Percentiles rank a stretch among this genome's conserved stretches.
Conservation (phyloP, 768 basidiomycete species). For the Termitomyces eurrhizus region DNA sequence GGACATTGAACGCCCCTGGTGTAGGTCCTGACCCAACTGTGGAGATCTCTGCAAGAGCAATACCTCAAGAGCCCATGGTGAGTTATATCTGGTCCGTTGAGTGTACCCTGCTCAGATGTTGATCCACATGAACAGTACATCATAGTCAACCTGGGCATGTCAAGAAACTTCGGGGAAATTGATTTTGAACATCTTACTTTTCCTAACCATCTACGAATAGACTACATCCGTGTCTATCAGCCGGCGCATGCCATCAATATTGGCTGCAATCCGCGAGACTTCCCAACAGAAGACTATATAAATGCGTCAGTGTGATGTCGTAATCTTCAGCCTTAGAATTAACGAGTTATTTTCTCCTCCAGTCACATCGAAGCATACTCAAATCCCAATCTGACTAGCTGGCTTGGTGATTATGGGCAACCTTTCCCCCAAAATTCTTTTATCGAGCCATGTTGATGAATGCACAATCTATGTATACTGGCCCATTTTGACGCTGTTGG, state of each 20-base stretch:
- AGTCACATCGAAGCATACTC: constrained; percentile 61
- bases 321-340: too few relatives aligned
- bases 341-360: neutral
- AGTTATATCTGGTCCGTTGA: constrained; percentile 13
- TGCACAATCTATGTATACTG: neutral
- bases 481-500: constrained; percentile 2
- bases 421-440: constrained; percentile 55
- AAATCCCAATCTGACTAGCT: constrained; percentile 53
- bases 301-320: constrained; percentile 34
- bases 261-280: constrained; percentile 61
- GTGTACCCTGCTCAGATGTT: neutral
- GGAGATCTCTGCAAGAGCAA: constrained; percentile 57
- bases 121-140: constrained; percentile 51
- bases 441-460: constrained; percentile 24
- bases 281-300: constrained; percentile 68
- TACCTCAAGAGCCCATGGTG: constrained; percentile 84
- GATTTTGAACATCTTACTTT: constrained; percentile 64
- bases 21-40: constrained; percentile 54
- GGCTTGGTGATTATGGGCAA: constrained; percentile 40
- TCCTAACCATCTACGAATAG: constrained; percentile 45
- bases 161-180: constrained; percentile 67
- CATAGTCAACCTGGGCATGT: constrained; percentile 79
- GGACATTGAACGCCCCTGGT: constrained; percentile 70
- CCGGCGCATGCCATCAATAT: constrained; percentile 49
- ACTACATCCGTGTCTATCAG: constrained; percentile 66